These are phyloP conservation scores for Bacterosira constricta DNA, from an alignment of 108 stramenopile genomes.

Conservation along the genomic window DNA sequence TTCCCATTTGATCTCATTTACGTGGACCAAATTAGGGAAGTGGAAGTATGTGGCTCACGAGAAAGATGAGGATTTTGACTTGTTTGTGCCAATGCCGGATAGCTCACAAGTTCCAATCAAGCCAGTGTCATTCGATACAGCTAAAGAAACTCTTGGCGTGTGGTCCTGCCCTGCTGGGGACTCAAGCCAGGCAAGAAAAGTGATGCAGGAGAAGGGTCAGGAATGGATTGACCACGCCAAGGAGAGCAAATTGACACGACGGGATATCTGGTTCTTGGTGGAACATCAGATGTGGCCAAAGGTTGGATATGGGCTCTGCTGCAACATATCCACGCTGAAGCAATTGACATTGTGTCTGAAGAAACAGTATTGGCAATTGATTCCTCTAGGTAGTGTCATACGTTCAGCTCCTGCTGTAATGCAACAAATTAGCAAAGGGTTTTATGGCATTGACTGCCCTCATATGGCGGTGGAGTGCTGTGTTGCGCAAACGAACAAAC, in stretches of 20 bases:
- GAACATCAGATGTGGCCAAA: too few species aligned
- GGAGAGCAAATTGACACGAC: background rate
- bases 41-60: background rate
- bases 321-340: background rate
- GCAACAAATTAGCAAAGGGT: slow-evolving; percentile 1
- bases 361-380: background rate
- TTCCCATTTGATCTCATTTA: background rate
- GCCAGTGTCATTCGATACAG: background rate
- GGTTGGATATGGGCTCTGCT: too few species aligned
- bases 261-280: background rate
- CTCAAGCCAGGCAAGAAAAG: background rate
- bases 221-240: background rate
- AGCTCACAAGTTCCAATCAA: background rate
- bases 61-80: background rate
- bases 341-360: background rate
- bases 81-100: background rate
- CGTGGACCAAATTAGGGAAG: background rate
- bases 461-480: slow-evolving; percentile 10
- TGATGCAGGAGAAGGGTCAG: background rate
- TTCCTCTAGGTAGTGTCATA: slow-evolving; percentile 1
- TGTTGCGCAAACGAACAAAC: background rate
- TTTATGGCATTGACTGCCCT: slow-evolving; percentile 17
- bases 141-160: background rate
- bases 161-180: background rate
- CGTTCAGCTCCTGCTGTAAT: background rate